Evolutionary conservation across 2,329 filamentous ascomycete genomes (phyloP).

Genomic region (Ascochyta rabiei): DNA sequence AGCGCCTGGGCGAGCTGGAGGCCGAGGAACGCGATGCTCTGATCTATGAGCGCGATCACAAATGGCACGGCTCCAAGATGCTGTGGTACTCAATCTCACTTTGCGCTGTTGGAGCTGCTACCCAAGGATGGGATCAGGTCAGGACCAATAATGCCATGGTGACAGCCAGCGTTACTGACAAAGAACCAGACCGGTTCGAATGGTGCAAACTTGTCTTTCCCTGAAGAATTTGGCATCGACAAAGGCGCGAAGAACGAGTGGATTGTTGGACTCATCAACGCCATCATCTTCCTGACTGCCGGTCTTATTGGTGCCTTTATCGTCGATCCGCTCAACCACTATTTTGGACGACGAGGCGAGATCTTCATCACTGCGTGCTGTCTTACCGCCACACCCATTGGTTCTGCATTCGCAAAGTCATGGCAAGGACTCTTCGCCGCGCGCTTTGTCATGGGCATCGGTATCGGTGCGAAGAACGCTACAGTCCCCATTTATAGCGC

Average conservation of each 20-base stretch:
- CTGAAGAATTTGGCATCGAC: constrained; percentile 59
- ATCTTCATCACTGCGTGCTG: constrained; percentile 47
- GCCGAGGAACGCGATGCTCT: constrained; percentile 66
- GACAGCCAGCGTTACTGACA: background rate
- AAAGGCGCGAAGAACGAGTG: constrained; percentile 31
- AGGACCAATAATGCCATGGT: background rate
- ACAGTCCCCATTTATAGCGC: constrained; percentile 45
- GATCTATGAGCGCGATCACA: constrained; percentile 67
- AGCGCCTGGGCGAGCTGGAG: constrained; percentile 65
- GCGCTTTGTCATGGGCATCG: constrained; percentile 45
- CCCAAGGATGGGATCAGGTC: constrained; percentile 64
- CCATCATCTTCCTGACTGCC: constrained; percentile 50
- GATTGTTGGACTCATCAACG: constrained; percentile 43
- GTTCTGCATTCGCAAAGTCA: constrained; percentile 45
- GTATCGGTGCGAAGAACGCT: constrained; percentile 43
- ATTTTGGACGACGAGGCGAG: constrained; percentile 45
- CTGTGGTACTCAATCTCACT: constrained; percentile 71
- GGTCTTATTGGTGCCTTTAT: constrained; percentile 38
- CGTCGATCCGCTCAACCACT: constrained; percentile 47
- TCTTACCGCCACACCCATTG: constrained; percentile 47
- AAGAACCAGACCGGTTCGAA: constrained; percentile 58
- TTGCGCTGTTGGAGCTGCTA: constrained; percentile 73
- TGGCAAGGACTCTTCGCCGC: constrained; percentile 46
- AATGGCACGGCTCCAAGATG: constrained; percentile 63
- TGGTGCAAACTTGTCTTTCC: constrained; percentile 66